Percentiles rank a stretch among this genome's conserved stretches.
phyloP scores from a whole-genome alignment of 2,329 filamentous ascomycete species.

The Aurifilum marmelostoma region DNA sequence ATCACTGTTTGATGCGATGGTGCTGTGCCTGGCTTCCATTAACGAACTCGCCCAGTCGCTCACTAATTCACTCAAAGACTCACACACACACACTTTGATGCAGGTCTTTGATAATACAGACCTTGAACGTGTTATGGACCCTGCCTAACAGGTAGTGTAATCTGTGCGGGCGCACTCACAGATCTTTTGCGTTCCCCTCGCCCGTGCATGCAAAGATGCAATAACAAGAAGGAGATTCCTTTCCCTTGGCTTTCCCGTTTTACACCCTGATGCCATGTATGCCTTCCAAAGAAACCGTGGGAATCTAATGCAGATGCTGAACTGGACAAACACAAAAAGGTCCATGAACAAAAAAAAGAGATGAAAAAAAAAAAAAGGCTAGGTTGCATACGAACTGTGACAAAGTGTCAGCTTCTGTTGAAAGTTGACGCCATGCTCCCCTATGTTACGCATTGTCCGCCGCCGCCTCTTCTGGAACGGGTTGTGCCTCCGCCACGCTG shows the following conservation, averaged over 20 bases:
- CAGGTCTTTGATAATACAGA: background rate
- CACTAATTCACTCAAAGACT: background rate
- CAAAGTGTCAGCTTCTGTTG: background rate
- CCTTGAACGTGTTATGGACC: background rate
- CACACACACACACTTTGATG: background rate
- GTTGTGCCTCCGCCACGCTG: background rate
- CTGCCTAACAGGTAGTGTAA: background rate
- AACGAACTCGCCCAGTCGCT: background rate
- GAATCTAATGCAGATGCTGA: conserved; percentile 15
- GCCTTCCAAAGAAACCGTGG: background rate
- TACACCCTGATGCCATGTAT: background rate
- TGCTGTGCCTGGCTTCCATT: background rate
- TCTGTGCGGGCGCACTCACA: background rate
- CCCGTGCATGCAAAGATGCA: conserved; percentile 5
- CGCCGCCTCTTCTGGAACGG: background rate
- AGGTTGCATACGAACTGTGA: background rate
- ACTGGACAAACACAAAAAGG: background rate
- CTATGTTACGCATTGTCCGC: background rate
- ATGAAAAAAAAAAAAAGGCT: background rate
- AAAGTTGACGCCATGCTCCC: too few relatives aligned
- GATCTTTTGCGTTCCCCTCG: background rate
- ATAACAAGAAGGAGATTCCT: background rate
- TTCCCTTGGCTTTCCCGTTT: background rate
- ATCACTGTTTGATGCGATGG: background rate
- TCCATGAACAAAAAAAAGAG: background rate